Evolutionary conservation across 495 filamentous ascomycete genomes (phyloP), one percentile per base, ranked within the genome.

Genomic region (Podospora pseudocomata): DNA sequence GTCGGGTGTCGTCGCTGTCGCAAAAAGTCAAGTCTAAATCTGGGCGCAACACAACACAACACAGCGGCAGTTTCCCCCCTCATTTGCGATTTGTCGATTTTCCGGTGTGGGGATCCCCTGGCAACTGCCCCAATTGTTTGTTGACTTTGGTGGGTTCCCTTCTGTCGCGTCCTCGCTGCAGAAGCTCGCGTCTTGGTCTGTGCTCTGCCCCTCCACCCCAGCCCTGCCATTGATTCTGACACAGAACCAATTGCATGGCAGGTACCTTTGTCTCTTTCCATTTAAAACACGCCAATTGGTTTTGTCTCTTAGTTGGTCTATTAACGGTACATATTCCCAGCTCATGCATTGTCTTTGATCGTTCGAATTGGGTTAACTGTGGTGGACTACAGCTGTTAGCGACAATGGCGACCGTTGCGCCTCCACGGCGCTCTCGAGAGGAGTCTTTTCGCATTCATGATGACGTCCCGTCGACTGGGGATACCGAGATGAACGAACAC

Each of bases 101-200:
- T 60, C 32, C 32, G 30, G 55, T 65, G 66, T 72, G 72, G 72
- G 70, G 73, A 68, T 28, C 61, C 76, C 79, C 76, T 71, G 68
- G 81, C 81, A 83, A 83, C 81, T 65, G 67, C 64, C 64, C 73
- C 73, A 76, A 74, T 78, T 83, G 75, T 78, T 78, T 78, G 73
- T 78, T 78, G 75, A 77, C 73, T 74, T 70, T 63, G 65, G 62
- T 65, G 58, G 65, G 57, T 19, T 30, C 49, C 49, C 13, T 26
- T 27, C 67, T 66, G 65, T 44, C 67, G 70, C 70, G 70, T 68
- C 60, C 32, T 60, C 63, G n/a, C 23, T 20, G 18, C 55, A 49
- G 39, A 63, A 54, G n/a, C 62, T 71, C 73, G 73, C 73, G 73
- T 71, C 63, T 65, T 70, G 70, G 68, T 49, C 72, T 39, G 69